These are phyloP conservation scores for Achaetomium macrosporum DNA, from an alignment of 2,329 filamentous ascomycete species.

Conservation along the genomic window DNA sequence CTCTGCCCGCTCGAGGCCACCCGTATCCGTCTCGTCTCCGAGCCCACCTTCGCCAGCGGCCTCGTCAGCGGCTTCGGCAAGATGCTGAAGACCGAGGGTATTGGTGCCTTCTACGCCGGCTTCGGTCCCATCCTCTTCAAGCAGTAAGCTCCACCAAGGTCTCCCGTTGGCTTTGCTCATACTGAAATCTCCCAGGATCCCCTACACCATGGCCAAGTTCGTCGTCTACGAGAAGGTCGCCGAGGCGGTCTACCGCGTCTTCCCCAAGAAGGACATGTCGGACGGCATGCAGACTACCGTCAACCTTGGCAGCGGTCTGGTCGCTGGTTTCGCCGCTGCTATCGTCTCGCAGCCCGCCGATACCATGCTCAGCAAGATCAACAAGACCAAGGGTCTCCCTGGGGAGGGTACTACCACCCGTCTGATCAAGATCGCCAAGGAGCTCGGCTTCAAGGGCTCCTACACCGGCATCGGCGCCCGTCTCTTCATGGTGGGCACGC, in stretches of 20 bases:
- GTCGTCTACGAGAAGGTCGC: constrained; percentile 79
- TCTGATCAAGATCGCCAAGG: constrained; percentile 73
- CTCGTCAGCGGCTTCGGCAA: constrained; percentile 66
- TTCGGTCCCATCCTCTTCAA: constrained; percentile 76
- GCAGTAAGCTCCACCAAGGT: constrained; percentile 48
- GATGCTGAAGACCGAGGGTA: constrained; percentile 67
- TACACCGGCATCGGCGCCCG: constrained; percentile 70
- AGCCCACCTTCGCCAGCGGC: constrained; percentile 70
- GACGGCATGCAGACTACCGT: constrained; percentile 59
- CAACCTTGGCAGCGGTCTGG: constrained; percentile 47
- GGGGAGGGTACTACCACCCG: constrained; percentile 71
- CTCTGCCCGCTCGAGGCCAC: constrained; percentile 82
- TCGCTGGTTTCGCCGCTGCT: constrained; percentile 71
- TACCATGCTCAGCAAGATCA: constrained; percentile 84
- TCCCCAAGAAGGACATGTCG: constrained; percentile 63
- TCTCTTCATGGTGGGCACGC: constrained; percentile 50
- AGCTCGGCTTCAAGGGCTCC: constrained; percentile 67
- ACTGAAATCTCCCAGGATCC: constrained; percentile 49
- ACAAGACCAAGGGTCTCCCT: constrained; percentile 76
- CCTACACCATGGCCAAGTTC: constrained; percentile 86
- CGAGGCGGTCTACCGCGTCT: constrained; percentile 56
- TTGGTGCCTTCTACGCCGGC: constrained; percentile 75
- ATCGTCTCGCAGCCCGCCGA: constrained; percentile 77
- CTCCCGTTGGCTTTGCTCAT: constrained; percentile 14
- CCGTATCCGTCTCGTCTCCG: constrained; percentile 75